Conservation (phyloP, 1,139 yeast genomes). For the Pichia sp. region DNA sequence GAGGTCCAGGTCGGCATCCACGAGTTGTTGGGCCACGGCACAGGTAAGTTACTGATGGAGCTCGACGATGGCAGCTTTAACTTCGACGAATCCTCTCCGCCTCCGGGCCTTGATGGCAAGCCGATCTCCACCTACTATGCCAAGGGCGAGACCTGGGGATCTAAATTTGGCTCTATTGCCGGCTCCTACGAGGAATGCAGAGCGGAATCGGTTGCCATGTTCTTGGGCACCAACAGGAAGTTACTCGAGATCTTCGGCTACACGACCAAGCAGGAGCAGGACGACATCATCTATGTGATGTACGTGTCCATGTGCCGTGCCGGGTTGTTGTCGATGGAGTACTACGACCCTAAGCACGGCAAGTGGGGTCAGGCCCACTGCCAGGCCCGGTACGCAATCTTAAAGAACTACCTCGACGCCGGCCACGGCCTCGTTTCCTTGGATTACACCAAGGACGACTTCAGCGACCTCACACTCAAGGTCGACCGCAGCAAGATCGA, state of each 20-base stretch:
- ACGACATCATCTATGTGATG: constrained; percentile 60
- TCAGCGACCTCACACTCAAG: constrained; percentile 54
- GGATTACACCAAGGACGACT: constrained; percentile 43
- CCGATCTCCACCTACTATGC: constrained; percentile 67
- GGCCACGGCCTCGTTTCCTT: constrained; percentile 56
- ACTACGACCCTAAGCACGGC: constrained; percentile 73
- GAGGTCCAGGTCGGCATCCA: constrained; percentile 93
- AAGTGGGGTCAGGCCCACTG: constrained; percentile 97
- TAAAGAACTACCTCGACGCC: constrained; percentile 69
- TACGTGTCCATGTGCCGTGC: constrained; percentile 84
- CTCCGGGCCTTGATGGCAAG: constrained; percentile 50
- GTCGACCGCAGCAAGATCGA: constrained; percentile 60
- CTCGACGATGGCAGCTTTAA: constrained; percentile 61
- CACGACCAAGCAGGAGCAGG: constrained; percentile 50
- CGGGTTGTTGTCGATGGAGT: constrained; percentile 75
- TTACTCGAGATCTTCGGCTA: constrained; percentile 73
- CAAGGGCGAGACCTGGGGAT: constrained; percentile 86
- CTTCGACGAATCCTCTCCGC: constrained; percentile 60
- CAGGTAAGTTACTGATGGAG: constrained; percentile 72
- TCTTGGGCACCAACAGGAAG: constrained; percentile 62
- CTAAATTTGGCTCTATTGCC: constrained; percentile 72
- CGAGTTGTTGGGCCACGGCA: constrained; percentile 88
- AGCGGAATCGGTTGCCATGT: constrained; percentile 87
- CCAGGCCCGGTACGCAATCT: constrained; percentile 86
- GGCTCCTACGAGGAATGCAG: constrained; percentile 91